These are phyloP conservation scores for Penicillium egyptiacum DNA, from an alignment of 495 filamentous ascomycete genomes.

Conservation along the genomic window DNA sequence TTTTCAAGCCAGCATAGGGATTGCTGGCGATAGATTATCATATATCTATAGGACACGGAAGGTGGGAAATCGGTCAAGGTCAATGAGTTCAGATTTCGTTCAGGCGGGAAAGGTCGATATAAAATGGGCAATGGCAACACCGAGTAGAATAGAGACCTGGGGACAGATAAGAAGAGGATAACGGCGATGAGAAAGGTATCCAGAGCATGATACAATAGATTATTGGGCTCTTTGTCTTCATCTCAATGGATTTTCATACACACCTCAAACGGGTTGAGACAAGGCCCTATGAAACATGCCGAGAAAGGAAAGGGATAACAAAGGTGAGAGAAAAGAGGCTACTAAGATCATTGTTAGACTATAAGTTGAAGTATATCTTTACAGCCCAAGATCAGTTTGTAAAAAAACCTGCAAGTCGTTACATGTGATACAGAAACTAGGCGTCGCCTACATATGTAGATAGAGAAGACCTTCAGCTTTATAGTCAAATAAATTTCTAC, in stretches of 20 bases:
- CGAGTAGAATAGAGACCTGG: neutral
- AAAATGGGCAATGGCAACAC: neutral
- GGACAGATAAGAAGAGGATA: neutral
- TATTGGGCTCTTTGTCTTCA: neutral
- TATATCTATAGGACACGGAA: neutral
- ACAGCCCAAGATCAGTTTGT: too few relatives aligned
- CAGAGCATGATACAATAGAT: neutral
- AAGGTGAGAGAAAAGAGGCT: neutral
- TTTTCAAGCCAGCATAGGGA: neutral
- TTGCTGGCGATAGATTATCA: neutral
- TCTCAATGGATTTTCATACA: neutral
- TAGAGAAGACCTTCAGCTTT: neutral
- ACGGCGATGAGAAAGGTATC: neutral
- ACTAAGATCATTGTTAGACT: neutral
- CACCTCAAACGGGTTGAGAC: neutral
- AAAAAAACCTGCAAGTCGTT: too few relatives aligned
- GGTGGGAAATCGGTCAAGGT: too few relatives aligned
- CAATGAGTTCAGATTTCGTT: neutral
- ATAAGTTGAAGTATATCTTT: neutral
- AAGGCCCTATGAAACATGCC: neutral
- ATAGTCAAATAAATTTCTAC: neutral
- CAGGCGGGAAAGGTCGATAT: neutral
- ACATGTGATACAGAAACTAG: too few relatives aligned
- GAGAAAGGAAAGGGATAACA: neutral
- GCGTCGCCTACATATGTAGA: too few relatives aligned